Conservation (phyloP, 2,329 filamentous ascomycete species). For the Kalmusia sp. region DNA sequence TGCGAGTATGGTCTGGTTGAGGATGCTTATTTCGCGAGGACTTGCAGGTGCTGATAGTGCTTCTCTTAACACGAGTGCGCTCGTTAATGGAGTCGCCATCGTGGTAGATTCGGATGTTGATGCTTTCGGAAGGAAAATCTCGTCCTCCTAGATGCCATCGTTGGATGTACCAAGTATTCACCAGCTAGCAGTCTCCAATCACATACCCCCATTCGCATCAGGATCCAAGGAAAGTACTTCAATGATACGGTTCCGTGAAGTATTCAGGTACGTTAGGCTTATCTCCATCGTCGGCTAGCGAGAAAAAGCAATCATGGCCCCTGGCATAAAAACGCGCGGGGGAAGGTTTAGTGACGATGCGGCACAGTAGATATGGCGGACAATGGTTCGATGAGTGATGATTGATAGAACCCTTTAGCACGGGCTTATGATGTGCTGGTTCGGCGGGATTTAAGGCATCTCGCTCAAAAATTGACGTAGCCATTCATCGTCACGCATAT, state of each 20-base stretch:
- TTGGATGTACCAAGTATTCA: neutral
- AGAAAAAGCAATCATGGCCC: conserved; percentile 1
- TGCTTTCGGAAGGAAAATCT: neutral
- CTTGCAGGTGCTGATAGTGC: conserved; percentile 20
- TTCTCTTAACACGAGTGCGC: neutral
- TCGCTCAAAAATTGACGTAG: neutral
- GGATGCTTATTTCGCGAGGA: conserved; percentile 14
- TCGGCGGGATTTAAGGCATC: too few relatives aligned
- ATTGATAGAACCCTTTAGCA: too few relatives aligned
- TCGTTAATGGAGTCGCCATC: neutral
- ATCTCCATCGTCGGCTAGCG: neutral
- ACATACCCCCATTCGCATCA: neutral
- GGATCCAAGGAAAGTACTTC: neutral
- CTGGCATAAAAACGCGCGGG: neutral
- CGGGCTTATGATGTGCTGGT: too few relatives aligned
- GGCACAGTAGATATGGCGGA: neutral
- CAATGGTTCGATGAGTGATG: too few relatives aligned
- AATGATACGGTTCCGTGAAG: neutral
- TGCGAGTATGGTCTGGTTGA: conserved; percentile 36
- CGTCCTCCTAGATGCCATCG: neutral
- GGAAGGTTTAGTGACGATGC: neutral
- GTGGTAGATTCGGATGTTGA: neutral
- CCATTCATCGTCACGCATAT: neutral
- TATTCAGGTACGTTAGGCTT: neutral
- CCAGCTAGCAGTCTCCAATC: neutral